phyloP scores from a whole-genome alignment of 2,329 filamentous ascomycete genomes.

The Emericellopsis cladophorae region DNA sequence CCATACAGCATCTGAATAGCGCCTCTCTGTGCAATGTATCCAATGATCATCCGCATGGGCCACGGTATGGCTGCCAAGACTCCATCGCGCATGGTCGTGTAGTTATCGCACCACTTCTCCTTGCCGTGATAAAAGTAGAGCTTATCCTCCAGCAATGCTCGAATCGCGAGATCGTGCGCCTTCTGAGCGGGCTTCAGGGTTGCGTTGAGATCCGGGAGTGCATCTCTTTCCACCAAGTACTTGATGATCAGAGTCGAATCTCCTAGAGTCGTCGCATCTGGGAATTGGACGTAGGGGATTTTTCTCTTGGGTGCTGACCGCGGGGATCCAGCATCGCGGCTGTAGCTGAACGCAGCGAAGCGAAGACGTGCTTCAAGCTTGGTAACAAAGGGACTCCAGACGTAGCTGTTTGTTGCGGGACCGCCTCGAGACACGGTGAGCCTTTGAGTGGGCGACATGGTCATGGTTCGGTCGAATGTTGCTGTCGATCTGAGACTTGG shows the following conservation, averaged over 20 bases:
- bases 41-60: constrained; percentile 35
- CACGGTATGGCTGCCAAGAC: constrained; percentile 36
- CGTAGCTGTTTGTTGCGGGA: constrained; percentile 21
- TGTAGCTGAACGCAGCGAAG: constrained; percentile 34
- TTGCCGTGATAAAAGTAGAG: constrained; percentile 41
- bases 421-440: constrained; percentile 35
- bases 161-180: constrained; percentile 36
- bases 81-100: constrained; percentile 41
- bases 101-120: constrained; percentile 49
- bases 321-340: constrained; percentile 27
- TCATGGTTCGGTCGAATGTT: neutral
- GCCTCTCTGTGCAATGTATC: constrained; percentile 31
- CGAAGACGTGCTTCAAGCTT: constrained; percentile 52
- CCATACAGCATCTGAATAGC: constrained; percentile 32
- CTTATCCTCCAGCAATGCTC: constrained; percentile 46
- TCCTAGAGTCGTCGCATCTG: constrained; percentile 16
- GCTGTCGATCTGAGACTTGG: neutral
- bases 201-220: constrained; percentile 35
- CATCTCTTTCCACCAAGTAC: constrained; percentile 14
- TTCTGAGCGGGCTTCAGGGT: constrained; percentile 21
- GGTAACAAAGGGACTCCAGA: constrained; percentile 49
- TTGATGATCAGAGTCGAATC: constrained; percentile 45
- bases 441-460: neutral
- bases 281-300: constrained; percentile 41
- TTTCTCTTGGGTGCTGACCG: constrained; percentile 39